phyloP scores from a whole-genome alignment of 1,284 basidiomycete species.

The Uromyces viciae-fabae region DNA sequence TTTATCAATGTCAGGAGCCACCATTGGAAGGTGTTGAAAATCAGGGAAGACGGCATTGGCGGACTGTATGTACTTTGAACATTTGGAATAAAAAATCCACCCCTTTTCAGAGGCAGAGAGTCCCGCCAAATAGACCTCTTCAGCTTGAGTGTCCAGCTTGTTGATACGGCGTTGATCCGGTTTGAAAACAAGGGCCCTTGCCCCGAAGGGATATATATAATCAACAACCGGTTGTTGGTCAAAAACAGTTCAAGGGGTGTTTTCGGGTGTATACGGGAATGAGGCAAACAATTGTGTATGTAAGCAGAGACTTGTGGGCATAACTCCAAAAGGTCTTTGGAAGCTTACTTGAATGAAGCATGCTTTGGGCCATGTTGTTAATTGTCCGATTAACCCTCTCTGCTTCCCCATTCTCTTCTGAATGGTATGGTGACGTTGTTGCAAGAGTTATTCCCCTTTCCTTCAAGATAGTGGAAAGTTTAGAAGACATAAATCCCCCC shows the following conservation, averaged over 20 bases:
- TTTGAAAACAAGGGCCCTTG: not conserved
- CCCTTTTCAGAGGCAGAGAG: not conserved
- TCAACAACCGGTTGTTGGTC: not conserved
- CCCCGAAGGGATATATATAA: not conserved
- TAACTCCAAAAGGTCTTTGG: not conserved
- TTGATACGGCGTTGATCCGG: not conserved
- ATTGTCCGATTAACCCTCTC: conserved; percentile 15
- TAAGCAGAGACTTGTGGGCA: not conserved
- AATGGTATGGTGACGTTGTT: not conserved
- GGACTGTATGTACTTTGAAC: not conserved
- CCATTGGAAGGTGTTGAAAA: not conserved
- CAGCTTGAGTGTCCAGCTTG: not conserved
- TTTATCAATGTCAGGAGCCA: not conserved
- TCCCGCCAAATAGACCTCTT: not conserved
- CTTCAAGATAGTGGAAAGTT: not conserved
- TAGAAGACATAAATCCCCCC: not conserved
- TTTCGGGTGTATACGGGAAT: not conserved
- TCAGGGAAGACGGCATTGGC: not conserved
- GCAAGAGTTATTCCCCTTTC: not conserved
- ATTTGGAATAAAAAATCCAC: conserved; percentile 3
- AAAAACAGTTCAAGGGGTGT: not conserved
- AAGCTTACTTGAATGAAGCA: not conserved
- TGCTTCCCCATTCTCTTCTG: conserved; percentile 8
- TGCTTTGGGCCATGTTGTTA: conserved; percentile 1
- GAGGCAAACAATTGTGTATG: not conserved